These are phyloP conservation scores for Eimeria praecox DNA, from an alignment of 169 alveolate species.

Conservation along the genomic window DNA sequence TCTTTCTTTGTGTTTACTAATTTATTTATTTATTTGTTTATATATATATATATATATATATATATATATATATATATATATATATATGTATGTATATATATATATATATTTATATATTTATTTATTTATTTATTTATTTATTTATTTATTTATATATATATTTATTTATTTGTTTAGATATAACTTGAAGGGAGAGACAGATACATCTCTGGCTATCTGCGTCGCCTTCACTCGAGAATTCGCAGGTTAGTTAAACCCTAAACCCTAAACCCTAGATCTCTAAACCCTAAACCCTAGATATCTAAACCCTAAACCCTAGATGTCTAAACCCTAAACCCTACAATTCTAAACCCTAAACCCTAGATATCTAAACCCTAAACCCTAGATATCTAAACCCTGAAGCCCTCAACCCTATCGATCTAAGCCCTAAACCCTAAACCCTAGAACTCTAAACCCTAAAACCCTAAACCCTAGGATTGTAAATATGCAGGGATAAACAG, in stretches of 20 bases:
- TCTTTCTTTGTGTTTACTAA: too few species aligned
- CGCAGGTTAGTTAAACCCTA: background rate
- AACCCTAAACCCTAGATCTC: slow-evolving; percentile 5
- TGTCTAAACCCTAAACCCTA: background rate
- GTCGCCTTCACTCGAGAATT: background rate
- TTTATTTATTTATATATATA: too few species aligned
- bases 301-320: background rate
- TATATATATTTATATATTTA: too few species aligned
- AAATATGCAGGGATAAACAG: background rate
- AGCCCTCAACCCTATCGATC: too few species aligned
- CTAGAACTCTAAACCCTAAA: background rate
- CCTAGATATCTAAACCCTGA: background rate
- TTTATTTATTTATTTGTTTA: too few species aligned
- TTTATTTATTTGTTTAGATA: background rate
- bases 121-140: too few species aligned
- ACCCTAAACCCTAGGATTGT: background rate
- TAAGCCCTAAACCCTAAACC: slow-evolving; percentile 24
- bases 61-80: too few species aligned
- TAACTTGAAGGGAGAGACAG: background rate
- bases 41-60: too few species aligned
- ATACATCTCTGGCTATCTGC: background rate
- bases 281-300: slow-evolving; percentile 3
- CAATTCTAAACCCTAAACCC: background rate
- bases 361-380: background rate
- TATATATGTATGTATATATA: too few species aligned